Evolutionary conservation across 352 stramenopile species (phyloP), one percentile per base, ranked within the genome.

Genomic region (Globisporangium polare): DNA sequence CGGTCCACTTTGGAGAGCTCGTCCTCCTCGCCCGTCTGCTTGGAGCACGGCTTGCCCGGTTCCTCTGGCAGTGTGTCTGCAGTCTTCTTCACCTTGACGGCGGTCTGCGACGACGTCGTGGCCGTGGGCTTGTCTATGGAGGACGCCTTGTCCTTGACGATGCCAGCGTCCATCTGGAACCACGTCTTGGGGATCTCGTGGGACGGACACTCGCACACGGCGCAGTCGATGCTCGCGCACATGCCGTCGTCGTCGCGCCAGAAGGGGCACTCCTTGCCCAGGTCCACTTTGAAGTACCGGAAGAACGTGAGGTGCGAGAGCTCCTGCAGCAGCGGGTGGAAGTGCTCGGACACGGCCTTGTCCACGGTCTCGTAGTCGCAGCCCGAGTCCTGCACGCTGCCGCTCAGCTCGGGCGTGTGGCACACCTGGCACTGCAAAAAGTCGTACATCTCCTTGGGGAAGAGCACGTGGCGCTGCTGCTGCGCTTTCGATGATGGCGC

Each of bases 221-320:
- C 78, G 69, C 91, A 97, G 65, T 94, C 90, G 56, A 88, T 78
- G 60, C 88, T 94, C 51, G 82, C 80, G 69, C 92, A 98, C 80
- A 93, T 89, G 49, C 89, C 89, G 55, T 97, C 91, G 66, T 96
- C 88, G 33, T 93, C 37, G 37, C 37, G 71, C 91, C 91, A 98
- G 65, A 92, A 96, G 0, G 88, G 88, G 55, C 92, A 98, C 51
- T 89, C 72, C 43, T 90, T 90, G 54, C 84, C 84, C 46, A 98
- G 72, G 68, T 97, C 89, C 27, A 97, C 89, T 58, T 96, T 95
- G 65, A 97, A 98, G 77, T 97, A 97, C 42, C 90, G 90, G 68
- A 98, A 98, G 73, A 97, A 97, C 15, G 80, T 89, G 53, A 90
- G 75, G 46, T 74, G 74, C 31, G 85, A 88, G 29, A 95, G 75